These are phyloP conservation scores for Cladophialophora psammophila DNA, from an alignment of 2,329 filamentous ascomycete species.

Conservation along the genomic window DNA sequence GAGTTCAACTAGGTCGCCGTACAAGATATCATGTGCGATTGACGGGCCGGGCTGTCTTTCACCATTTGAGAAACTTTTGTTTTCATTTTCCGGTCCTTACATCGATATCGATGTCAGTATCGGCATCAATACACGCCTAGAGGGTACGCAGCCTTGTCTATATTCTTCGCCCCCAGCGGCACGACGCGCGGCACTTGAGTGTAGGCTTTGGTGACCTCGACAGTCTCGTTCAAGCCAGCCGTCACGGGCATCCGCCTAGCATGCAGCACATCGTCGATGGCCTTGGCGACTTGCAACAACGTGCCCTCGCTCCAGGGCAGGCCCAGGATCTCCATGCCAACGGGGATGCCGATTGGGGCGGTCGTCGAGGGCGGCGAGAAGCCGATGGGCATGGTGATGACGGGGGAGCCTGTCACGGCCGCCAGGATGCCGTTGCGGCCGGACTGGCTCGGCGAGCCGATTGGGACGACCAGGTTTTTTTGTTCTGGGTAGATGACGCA, in stretches of 20 bases:
- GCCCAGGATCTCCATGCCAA: constrained; percentile 71
- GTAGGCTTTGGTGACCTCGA: constrained; percentile 28
- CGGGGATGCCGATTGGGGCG: constrained; percentile 65
- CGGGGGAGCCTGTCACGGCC: constrained; percentile 61
- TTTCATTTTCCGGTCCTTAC: not conserved
- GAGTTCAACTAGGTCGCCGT: not conserved
- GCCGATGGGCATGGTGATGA: constrained; percentile 55
- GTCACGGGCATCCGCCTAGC: constrained; percentile 55
- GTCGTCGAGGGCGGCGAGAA: constrained; percentile 59
- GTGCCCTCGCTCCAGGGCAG: constrained; percentile 62
- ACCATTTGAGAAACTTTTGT: not conserved
- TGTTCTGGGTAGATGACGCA: constrained; percentile 71
- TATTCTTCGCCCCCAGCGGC: constrained; percentile 29
- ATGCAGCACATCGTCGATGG: constrained; percentile 57
- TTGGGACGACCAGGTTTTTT: constrained; percentile 66
- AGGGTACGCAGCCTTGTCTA: constrained; percentile 34
- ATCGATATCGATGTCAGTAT: not conserved
- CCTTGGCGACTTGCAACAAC: constrained; percentile 62
- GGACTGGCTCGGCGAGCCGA: constrained; percentile 64
- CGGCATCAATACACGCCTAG: constrained; percentile 31
- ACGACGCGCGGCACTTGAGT: constrained; percentile 27
- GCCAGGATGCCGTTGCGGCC: constrained; percentile 67
- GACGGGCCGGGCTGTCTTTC: not conserved
- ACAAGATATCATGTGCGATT: not conserved
- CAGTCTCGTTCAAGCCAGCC: constrained; percentile 31